Evolutionary conservation across 768 basidiomycete species (phyloP).

Genomic region (Favolaschia claudopus): DNA sequence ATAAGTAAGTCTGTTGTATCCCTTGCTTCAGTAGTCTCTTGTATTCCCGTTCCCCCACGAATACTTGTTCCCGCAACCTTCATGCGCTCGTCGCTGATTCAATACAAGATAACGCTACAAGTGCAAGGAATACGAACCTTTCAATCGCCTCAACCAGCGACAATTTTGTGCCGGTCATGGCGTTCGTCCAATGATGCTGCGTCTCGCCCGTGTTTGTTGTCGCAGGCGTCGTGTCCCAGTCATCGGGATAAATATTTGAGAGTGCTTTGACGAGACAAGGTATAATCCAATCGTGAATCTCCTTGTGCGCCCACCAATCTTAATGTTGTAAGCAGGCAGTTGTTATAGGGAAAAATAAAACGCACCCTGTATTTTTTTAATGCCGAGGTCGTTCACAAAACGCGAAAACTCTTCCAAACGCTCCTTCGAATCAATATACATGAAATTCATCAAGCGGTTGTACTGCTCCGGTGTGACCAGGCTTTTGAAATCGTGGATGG

Average conservation of each 20-base stretch:
- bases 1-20: no score
- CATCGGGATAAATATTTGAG: neutral
- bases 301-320: slow-evolving; percentile 3
- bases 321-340: neutral
- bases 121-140: neutral
- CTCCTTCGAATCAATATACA: slow-evolving; percentile 6
- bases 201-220: neutral
- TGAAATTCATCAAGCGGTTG: neutral
- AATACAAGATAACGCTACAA: neutral
- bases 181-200: neutral
- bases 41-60: no score
- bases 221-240: neutral
- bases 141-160: neutral
- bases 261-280: neutral
- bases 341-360: neutral
- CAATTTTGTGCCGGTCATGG: neutral
- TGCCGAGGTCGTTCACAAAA: neutral
- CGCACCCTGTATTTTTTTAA: slow-evolving; percentile 4
- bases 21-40: no score
- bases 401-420: neutral
- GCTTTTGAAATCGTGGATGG: neutral
- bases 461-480: neutral
- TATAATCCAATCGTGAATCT: neutral
- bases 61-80: no score
- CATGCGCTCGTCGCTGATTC: no score